Evolutionary conservation across 73 alveolate species (phyloP).

Genomic region (Paramecium bursaria): DNA sequence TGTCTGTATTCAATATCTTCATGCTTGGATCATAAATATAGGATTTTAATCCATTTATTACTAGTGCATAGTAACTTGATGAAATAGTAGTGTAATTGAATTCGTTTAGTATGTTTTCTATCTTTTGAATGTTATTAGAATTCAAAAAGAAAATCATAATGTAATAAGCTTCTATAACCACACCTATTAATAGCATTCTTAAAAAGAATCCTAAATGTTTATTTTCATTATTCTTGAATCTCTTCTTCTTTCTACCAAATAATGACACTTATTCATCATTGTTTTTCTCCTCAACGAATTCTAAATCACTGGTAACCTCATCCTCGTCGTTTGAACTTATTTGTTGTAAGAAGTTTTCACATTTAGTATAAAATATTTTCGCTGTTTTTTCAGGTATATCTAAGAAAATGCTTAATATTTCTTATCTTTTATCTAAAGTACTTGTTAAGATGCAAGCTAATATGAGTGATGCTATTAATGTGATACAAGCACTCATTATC

Average conservation of each 20-base stretch:
- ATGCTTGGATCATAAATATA: neutral
- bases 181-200: slow-evolving; percentile 49
- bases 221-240: slow-evolving; percentile 64
- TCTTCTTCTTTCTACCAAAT: slow-evolving; percentile 63
- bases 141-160: slow-evolving; percentile 62
- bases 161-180: slow-evolving; percentile 59
- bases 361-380: slow-evolving; percentile 56
- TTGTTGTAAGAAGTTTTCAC: slow-evolving; percentile 63
- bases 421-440: slow-evolving; percentile 60
- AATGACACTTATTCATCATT: slow-evolving; percentile 63
- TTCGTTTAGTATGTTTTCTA: slow-evolving; percentile 45
- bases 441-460: slow-evolving; percentile 43
- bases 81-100: slow-evolving; percentile 52
- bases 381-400: slow-evolving; percentile 72
- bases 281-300: slow-evolving; percentile 51
- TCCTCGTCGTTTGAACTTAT: slow-evolving; percentile 68
- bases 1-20: slow-evolving; percentile 9
- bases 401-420: slow-evolving; percentile 60
- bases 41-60: slow-evolving; percentile 13
- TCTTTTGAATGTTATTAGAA: neutral
- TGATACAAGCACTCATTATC: slow-evolving; percentile 52
- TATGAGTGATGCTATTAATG: slow-evolving; percentile 44
- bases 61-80: slow-evolving; percentile 44
- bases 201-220: slow-evolving; percentile 63
- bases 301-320: slow-evolving; percentile 66